Base-by-base conservation (phyloP, 768 basidiomycete species). In the Lyophyllum semitale region DNA sequence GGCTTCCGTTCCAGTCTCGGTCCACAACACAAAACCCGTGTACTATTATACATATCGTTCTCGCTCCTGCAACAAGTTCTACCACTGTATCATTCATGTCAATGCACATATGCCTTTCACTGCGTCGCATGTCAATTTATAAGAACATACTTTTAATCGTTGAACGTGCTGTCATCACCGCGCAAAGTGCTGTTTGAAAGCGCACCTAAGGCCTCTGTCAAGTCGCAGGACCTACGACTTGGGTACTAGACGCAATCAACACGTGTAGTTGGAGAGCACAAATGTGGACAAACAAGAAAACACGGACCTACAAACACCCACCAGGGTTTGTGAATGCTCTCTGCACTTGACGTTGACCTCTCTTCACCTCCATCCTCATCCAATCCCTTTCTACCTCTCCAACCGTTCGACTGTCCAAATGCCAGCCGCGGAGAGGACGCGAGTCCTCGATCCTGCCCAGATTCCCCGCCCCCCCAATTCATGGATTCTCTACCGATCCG, bases 401-500 rank as follows among this genome's bases (percentile, higher is more conserved):
- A 26, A n/a, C 23, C 38, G 7, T 25, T 30, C 20, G 35, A 37
- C 32, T 13, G 30, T 46, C 47, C 18, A 32, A 8, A 61, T 61
- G 60, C 61, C 60, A 8, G 54, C 44, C 20, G 48, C 53, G 23
- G 53, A 54, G 46, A 61, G 22, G 30, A 45, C 32, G 1, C 56
- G 55, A 8, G 3, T n/a, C 32, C 32, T 43, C 12, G 48, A 47
- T 45, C 20, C 38, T 27, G 57, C 70, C 17, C 70, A 77, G 52
- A 76, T 79, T 4, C 86, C 87, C 9, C 80, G 91, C 0, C 91
- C 91, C 3, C 84, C 85, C 9, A 93, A 93, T 65, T 85, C 91
- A 0, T 93, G 89, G 89, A 93, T 93, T 55, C 59, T 93, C 15
- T 93, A 89, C 69, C 83, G 91, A 38, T 83, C 87, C 2, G 78